These are phyloP conservation scores for Debaryomycetaceae sp. DNA, from an alignment of 1,139 yeast genomes.

Conservation along the genomic window DNA sequence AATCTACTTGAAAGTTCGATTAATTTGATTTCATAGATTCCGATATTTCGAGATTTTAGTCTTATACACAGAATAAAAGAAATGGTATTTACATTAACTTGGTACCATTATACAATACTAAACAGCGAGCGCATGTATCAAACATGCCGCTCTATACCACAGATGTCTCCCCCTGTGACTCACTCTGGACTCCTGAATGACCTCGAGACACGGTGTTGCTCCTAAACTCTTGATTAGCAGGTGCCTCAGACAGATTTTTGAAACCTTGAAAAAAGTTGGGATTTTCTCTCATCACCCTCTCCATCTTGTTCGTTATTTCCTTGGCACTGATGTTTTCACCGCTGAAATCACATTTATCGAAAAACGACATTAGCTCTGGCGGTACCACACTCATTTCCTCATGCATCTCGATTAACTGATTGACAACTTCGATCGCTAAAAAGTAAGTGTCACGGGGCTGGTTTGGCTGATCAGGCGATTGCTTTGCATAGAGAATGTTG, in stretches of 20 bases:
- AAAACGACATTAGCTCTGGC: slow-evolving; percentile 41
- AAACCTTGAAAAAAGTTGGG: slow-evolving; percentile 26
- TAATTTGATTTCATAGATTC: background rate
- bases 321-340: slow-evolving; percentile 19
- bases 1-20: background rate
- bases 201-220: slow-evolving; percentile 35
- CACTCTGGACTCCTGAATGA: slow-evolving; percentile 28
- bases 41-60: background rate
- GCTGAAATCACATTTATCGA: slow-evolving; percentile 32
- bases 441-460: slow-evolving; percentile 72
- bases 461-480: slow-evolving; percentile 20
- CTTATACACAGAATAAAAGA: background rate
- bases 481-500: slow-evolving; percentile 65
- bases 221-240: slow-evolving; percentile 23
- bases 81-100: background rate
- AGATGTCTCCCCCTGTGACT: slow-evolving; percentile 27
- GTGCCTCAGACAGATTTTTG: slow-evolving; percentile 9
- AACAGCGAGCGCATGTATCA: background rate
- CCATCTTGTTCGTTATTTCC: slow-evolving; percentile 35
- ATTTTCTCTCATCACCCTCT: slow-evolving; percentile 28
- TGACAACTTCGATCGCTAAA: slow-evolving; percentile 87
- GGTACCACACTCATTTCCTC: slow-evolving; percentile 83
- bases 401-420: slow-evolving; percentile 77
- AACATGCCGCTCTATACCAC: slow-evolving; percentile 2
- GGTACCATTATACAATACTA: background rate